Evolutionary conservation across 140 eudicot genomes (phyloP).

Genomic region (Cichorium intybus): DNA sequence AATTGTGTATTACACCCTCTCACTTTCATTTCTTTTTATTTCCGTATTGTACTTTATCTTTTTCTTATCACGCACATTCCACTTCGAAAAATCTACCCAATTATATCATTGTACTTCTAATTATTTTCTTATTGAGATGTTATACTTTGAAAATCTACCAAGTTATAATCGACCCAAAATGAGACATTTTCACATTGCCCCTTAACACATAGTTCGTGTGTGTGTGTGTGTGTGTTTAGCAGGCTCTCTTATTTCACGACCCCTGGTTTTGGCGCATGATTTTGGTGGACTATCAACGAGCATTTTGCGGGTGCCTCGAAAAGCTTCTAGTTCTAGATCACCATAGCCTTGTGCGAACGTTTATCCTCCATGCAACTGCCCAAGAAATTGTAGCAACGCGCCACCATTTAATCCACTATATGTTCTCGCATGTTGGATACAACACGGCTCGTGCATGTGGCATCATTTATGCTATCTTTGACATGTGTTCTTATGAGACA

Average conservation of each 20-base stretch:
- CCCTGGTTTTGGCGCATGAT: constrained; percentile 2
- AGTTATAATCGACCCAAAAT: not conserved
- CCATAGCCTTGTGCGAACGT: not conserved
- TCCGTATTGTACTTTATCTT: too few species aligned
- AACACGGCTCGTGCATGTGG: not conserved
- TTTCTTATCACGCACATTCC: too few species aligned
- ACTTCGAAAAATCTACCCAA: not conserved
- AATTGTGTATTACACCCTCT: too few species aligned
- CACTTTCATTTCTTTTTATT: too few species aligned
- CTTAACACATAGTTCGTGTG: not conserved
- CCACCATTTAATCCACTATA: not conserved
- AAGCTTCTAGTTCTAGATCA: not conserved
- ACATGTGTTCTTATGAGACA: not conserved
- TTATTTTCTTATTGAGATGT: not conserved
- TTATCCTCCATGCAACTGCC: not conserved
- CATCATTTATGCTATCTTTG: not conserved
- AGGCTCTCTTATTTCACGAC: not conserved
- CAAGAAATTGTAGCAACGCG: not conserved
- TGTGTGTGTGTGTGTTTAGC: not conserved
- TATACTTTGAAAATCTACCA: not conserved
- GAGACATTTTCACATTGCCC: not conserved
- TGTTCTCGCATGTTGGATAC: not conserved
- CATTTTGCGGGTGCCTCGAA: not conserved
- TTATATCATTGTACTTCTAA: not conserved
- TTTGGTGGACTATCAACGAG: not conserved